Conservation (phyloP, 2,329 filamentous ascomycete genomes). For the Sordariomycetes sp. region DNA sequence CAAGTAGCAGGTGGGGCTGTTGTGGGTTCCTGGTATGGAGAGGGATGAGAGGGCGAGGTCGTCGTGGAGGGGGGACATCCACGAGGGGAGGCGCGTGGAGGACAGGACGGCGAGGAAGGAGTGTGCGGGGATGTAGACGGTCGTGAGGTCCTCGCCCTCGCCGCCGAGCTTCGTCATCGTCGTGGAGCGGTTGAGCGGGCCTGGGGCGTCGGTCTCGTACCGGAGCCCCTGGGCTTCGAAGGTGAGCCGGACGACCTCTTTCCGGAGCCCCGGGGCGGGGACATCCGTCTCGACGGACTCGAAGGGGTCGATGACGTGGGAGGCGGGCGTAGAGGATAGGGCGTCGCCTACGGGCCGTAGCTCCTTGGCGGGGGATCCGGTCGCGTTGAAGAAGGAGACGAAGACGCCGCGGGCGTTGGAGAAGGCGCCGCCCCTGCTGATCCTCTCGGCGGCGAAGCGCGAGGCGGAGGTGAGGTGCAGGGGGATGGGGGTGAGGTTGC, state of each 20-base stretch:
- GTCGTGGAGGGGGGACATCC: constrained; percentile 71
- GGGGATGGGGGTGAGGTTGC: constrained; percentile 67
- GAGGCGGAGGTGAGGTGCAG: constrained; percentile 62
- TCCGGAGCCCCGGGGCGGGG: constrained; percentile 39
- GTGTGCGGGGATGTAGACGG: constrained; percentile 46
- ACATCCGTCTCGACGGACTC: constrained; percentile 45
- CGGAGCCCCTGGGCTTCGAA: constrained; percentile 47
- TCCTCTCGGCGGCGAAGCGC: constrained; percentile 46
- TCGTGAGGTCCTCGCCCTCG: constrained; percentile 46
- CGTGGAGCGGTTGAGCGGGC: constrained; percentile 42
- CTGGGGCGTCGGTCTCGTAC: constrained; percentile 64
- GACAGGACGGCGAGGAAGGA: constrained; percentile 54
- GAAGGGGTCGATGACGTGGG: constrained; percentile 56
- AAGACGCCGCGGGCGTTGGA: constrained; percentile 29
- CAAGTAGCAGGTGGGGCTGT: constrained; percentile 72
- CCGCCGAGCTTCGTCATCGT: constrained; percentile 43
- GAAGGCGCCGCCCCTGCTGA: constrained; percentile 27
- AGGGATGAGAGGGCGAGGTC: constrained; percentile 64
- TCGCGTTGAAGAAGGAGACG: constrained; percentile 28
- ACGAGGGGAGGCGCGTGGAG: constrained; percentile 53
- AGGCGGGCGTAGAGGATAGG: constrained; percentile 48
- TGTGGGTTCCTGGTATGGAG: constrained; percentile 91
- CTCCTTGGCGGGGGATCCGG: constrained; percentile 16
- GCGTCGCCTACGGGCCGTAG: constrained; percentile 38
- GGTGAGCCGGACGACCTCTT: constrained; percentile 60